A percentile compares a stretch with the other conserved stretches of the same genome.
phyloP scores from a whole-genome alignment of 352 stramenopile genomes.

The Paralagenidium karlingii region DNA sequence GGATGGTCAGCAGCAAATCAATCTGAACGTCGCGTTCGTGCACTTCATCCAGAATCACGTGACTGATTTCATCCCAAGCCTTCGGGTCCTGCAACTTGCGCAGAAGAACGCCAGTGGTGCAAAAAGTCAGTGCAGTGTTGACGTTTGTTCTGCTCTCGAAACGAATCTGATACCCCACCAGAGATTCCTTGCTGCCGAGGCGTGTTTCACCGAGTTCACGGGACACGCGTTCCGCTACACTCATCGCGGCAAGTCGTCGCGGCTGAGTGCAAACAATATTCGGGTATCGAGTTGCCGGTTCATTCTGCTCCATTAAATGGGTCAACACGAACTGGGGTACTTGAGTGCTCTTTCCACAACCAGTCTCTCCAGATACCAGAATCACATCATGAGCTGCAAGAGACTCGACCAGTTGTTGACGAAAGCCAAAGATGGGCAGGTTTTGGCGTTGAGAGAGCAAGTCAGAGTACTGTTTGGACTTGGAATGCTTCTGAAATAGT shows the following conservation, averaged over 20 bases:
- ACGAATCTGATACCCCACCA: conserved; percentile 89
- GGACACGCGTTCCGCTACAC: conserved; percentile 88
- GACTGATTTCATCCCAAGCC: conserved; percentile 83
- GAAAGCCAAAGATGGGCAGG: conserved; percentile 73
- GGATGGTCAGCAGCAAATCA: conserved; percentile 85
- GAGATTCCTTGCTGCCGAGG: conserved; percentile 36
- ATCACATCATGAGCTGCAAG: conserved; percentile 82
- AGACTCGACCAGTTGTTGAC: conserved; percentile 64
- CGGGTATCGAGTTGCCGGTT: conserved; percentile 55
- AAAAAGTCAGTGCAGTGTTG: conserved; percentile 88
- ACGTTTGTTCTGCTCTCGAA: conserved; percentile 80
- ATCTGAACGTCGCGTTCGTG: conserved; percentile 93
- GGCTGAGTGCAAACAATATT: conserved; percentile 96
- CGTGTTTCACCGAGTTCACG: conserved; percentile 82
- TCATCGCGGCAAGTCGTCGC: conserved; percentile 92
- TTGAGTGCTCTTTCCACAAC: conserved; percentile 93
- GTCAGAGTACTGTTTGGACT: conserved; percentile 18
- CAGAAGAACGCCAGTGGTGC: conserved; percentile 92
- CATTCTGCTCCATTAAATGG: conserved; percentile 50
- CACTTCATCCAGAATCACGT: conserved; percentile 98
- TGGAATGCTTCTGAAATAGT: conserved; percentile 20
- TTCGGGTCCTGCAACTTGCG: conserved; percentile 80
- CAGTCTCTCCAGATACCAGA: conserved; percentile 92
- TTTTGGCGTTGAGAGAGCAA: conserved; percentile 28
- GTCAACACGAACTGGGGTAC: conserved; percentile 96